Conservation (phyloP, 345 rosid species). For the Psidium guajava region DNA sequence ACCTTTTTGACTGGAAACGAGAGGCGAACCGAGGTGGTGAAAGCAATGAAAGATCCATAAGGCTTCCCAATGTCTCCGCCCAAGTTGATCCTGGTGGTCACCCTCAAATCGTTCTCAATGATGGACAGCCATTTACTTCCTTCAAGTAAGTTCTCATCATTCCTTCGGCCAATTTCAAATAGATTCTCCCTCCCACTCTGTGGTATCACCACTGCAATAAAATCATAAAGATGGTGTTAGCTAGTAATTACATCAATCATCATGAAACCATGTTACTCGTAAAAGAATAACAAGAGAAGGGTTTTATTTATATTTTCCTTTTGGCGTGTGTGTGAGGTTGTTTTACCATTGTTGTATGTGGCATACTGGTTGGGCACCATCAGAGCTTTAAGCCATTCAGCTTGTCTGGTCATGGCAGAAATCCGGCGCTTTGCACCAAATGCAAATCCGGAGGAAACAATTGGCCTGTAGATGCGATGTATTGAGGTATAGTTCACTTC, state of each 20-base stretch:
- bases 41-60: slow-evolving; percentile 4
- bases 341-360: not conserved
- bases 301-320: not conserved
- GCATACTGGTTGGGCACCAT: not conserved
- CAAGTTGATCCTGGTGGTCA: slow-evolving; percentile 1
- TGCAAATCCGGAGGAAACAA: slow-evolving; percentile 26
- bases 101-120: slow-evolving; percentile 13
- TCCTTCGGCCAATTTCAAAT: slow-evolving; percentile 24
- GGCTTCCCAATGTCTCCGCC: not conserved
- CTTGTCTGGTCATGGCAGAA: slow-evolving; percentile 9
- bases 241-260: not conserved
- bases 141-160: slow-evolving; percentile 20
- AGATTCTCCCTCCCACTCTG: slow-evolving; percentile 16
- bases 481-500: slow-evolving; percentile 22
- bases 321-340: not conserved
- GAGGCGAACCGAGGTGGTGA: slow-evolving; percentile 23
- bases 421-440: slow-evolving; percentile 51
- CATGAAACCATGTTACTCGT: not conserved
- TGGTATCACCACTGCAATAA: not conserved
- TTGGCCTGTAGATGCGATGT: slow-evolving; percentile 10
- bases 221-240: not conserved
- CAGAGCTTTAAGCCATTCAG: slow-evolving; percentile 12
- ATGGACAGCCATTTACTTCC: not conserved
- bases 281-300: not conserved
- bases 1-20: slow-evolving; percentile 8